Evolutionary conservation across 306 rosid species (phyloP), one percentile per base, ranked within the genome.

Genomic region (Quercus bicolor): DNA sequence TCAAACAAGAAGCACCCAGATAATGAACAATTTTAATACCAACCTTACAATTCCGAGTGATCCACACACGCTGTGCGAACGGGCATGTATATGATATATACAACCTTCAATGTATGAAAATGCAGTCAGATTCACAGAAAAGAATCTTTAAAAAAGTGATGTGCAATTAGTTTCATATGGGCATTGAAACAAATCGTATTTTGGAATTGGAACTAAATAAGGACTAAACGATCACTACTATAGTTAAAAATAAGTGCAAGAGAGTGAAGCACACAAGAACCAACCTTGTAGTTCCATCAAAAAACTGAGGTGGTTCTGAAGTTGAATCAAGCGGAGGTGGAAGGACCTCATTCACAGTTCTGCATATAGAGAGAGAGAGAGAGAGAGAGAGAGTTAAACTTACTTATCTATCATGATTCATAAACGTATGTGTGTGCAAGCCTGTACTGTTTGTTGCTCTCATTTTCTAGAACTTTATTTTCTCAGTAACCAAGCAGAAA

Each of bases 21-120:
- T 20, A 26, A 29, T 15, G 10, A 69, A 34, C n/a, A 55, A 0
- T 37, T 69, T 5, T 10, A 23, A 74, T 75, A 77, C 62, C 75
- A 82, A 93, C 98, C 98, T 93, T 91, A 68, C 89, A 80, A 64
- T 91, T 93, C 72, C 97, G 88, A 16, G 95, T 66, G 86, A 91
- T 91, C 98, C 97, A 93, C 68, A 75, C 93, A 26, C 97, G 93
- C 82, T 93, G 97, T 6, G 97, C 98, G 81, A 85, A 91, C 16
- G 98, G 98, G 88, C 98, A 93, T 4, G 53, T 64, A 76, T 93
- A 91, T 59, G 95, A 85, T 83, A 93, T 85, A 84, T 88, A 93
- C 88, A 93, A 83, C 92, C 98, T 93, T 80, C 82, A 82, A 72
- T 16, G 61, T 33, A 78, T 15, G 13, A 59, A 72, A 65, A 48